Evolutionary conservation across 768 basidiomycete species (phyloP).

Genomic region (Mycena floridula): DNA sequence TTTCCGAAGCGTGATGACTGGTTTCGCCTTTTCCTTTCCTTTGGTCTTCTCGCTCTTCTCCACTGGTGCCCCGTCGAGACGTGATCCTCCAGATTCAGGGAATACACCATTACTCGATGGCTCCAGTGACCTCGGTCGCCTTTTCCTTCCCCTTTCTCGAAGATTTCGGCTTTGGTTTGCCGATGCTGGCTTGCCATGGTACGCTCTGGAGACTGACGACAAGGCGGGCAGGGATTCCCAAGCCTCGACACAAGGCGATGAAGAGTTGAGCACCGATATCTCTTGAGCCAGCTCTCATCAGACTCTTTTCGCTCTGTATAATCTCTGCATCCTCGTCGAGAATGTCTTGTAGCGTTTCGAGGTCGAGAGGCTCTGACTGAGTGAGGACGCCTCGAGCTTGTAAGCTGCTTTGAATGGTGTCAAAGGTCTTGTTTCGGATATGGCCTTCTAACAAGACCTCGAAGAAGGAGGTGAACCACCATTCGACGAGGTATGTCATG

Average conservation of each 20-base stretch:
- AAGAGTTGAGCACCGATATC: constrained; percentile 90
- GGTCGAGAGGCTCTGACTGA: constrained; percentile 5
- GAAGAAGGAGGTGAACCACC: constrained; percentile 82
- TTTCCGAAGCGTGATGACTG: constrained; percentile 54
- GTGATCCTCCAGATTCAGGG: constrained; percentile 32
- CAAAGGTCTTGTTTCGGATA: constrained; percentile 70
- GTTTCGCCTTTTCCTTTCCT: constrained; percentile 50
- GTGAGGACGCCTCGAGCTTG: constrained; percentile 16
- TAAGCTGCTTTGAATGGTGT: constrained; percentile 49
- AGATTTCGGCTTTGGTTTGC: constrained; percentile 51
- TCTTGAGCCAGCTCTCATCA: constrained; percentile 87
- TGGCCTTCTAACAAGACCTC: constrained; percentile 58
- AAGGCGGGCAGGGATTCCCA: constrained; percentile 81
- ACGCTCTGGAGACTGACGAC: constrained; percentile 90
- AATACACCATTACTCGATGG: no score
- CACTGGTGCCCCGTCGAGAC: constrained; percentile 30
- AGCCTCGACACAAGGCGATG: constrained; percentile 79
- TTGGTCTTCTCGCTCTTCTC: constrained; percentile 44
- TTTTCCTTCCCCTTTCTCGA: constrained; percentile 27
- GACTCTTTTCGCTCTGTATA: constrained; percentile 72
- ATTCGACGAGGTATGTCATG: constrained; percentile 63
- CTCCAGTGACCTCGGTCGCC: constrained; percentile 28
- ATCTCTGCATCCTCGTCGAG: constrained; percentile 50
- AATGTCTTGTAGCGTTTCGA: constrained; percentile 23
- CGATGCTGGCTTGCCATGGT: constrained; percentile 75